These are phyloP conservation scores for Piper betle DNA, from an alignment of 164 flowering plant genomes.

Conservation along the genomic window DNA sequence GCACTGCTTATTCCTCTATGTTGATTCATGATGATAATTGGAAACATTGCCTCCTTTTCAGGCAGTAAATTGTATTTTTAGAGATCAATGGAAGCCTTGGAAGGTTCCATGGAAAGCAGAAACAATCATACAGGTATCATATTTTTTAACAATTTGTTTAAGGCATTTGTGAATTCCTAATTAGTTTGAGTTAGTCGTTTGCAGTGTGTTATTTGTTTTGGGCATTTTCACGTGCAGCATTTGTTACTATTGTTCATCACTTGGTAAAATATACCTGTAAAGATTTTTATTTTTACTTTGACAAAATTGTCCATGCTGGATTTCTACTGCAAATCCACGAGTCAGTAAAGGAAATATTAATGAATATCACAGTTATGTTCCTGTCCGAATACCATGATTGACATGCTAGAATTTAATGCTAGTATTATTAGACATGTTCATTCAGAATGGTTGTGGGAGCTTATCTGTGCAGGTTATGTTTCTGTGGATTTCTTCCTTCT, in stretches of 20 bases:
- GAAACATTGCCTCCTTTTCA: constrained; percentile 19
- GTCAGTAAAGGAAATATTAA: no score
- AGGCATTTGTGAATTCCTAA: background rate
- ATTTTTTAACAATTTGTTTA: background rate
- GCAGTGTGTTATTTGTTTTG: no score
- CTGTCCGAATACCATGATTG: background rate
- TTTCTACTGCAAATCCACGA: background rate
- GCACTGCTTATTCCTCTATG: background rate
- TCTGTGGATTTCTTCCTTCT: constrained; percentile 86
- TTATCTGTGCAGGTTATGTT: constrained; percentile 67
- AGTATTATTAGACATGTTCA: background rate
- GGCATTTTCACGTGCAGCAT: no score
- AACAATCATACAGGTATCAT: constrained; percentile 61
- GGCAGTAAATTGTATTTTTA: constrained; percentile 43
- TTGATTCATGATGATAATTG: background rate
- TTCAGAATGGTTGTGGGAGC: background rate
- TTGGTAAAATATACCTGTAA: background rate
- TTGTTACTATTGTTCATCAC: background rate
- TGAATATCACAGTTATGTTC: no score
- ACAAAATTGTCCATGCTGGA: background rate
- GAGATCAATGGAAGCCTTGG: constrained; percentile 53
- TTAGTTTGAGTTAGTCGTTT: background rate
- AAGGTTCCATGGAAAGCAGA: constrained; percentile 92
- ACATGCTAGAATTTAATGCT: background rate
- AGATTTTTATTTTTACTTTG: background rate